Base-by-base conservation (phyloP, 2,329 filamentous ascomycete species). In the Orbilia ellipsospora region DNA sequence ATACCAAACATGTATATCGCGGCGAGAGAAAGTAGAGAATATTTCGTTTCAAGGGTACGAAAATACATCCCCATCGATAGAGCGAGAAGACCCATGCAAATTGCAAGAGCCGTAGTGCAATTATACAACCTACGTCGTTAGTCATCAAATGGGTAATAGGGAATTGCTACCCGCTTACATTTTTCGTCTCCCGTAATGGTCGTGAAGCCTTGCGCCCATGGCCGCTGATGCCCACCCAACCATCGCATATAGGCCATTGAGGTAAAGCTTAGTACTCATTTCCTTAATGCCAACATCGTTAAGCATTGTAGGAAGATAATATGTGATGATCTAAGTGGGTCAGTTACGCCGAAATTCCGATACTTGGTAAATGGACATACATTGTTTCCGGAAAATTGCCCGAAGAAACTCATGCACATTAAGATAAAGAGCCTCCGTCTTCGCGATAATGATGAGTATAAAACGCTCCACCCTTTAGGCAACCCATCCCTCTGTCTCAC, bases 351-450 rank as follows among this genome's bases (percentile, higher is more conserved):
- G 15, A 48, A 48, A 12, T 15, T 48, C 13, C 2, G 16, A 48
- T 48, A 48, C 44, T 7, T 10, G 13, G 23, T 1, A 48, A 6
- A n/a, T 3, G 2, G 7, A 6, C 85, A 4, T 79, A 82, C 3
- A 84, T 84, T 84, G 78, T 85, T 85, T 1, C 84, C 84, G 6
- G 79, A 81, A 83, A 83, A 84, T 77, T 86, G 85, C 0, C 85
- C 85, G 68, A 87, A 86, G 79, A 87, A 87, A 0, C 84, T 82
- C 84, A 87, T 87, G 12, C 81, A 82, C 23, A 87, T 80, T 1
- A 87, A 84, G 80, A 86, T 85, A 79, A 83, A 83, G 68, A 82
- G 78, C 2, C 81, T 77, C 45, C 81, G 79, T 1, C 79, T 78
- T 57, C 81, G 81, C 0, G 80, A 80, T 2, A 72, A 67, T 7